Percentiles rank a stretch among this genome's conserved stretches.
These are phyloP conservation scores for Saitozyma podzolica DNA, from an alignment of 768 basidiomycete species.

Conservation along the genomic window DNA sequence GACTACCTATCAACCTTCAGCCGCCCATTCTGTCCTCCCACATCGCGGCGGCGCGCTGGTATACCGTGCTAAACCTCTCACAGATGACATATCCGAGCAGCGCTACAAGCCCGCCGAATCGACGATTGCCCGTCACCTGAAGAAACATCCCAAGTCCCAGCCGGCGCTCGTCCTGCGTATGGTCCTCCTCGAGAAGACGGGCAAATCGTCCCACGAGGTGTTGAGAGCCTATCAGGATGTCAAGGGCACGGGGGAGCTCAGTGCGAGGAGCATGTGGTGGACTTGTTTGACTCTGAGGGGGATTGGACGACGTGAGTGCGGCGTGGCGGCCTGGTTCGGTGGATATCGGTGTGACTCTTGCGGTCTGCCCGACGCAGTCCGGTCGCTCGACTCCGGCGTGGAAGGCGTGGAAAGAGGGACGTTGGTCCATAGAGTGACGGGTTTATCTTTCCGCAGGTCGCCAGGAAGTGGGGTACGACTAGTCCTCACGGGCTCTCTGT, in stretches of 20 bases:
- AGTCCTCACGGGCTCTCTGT: not conserved
- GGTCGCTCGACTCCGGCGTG: too few species aligned
- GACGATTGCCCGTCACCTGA: slow-evolving; percentile 24
- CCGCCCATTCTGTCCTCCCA: not conserved
- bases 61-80: not conserved
- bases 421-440: too few species aligned
- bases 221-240: slow-evolving; percentile 19
- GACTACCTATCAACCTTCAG: not conserved
- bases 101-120: slow-evolving; percentile 26
- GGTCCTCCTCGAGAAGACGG: slow-evolving; percentile 22
- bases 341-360: too few species aligned
- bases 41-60: not conserved
- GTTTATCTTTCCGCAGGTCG: too few species aligned
- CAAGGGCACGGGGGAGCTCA: slow-evolving; percentile 24
- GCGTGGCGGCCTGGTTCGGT: too few species aligned
- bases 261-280: slow-evolving; percentile 21
- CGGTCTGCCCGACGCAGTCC: too few species aligned
- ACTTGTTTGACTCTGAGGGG: slow-evolving; percentile 8
- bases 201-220: slow-evolving; percentile 5
- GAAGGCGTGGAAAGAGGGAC: too few species aligned
- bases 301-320: slow-evolving; percentile 29
- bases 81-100: slow-evolving; percentile 32
- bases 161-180: slow-evolving; percentile 35
- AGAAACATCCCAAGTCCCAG: slow-evolving; percentile 42
- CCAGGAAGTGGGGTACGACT: too few species aligned